phyloP scores from a whole-genome alignment of 2,329 filamentous ascomycete species.

The Neofusicoccum laricinum region DNA sequence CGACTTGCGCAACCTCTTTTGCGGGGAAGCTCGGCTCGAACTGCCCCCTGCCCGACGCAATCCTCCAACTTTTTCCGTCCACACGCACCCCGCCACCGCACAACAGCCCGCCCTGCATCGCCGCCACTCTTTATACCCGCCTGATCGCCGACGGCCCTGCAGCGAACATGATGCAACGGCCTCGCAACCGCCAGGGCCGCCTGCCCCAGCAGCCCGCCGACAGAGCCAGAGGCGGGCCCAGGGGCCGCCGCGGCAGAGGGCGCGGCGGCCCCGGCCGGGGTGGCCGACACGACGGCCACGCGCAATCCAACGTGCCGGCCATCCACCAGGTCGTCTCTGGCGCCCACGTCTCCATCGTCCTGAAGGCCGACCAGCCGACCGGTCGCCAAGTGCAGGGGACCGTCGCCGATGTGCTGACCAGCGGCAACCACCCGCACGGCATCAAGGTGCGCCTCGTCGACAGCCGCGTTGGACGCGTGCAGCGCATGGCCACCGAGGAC shows the following conservation, averaged over 20 bases:
- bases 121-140: neutral
- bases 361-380: constrained; percentile 74
- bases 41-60: neutral
- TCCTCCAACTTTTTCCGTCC: neutral
- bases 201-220: neutral
- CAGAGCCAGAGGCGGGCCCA: neutral
- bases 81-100: neutral
- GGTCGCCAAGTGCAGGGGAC: constrained; percentile 67
- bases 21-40: constrained; percentile 16
- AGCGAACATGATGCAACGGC: constrained; percentile 1
- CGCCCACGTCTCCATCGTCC: constrained; percentile 66
- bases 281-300: neutral
- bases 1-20: neutral
- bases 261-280: neutral
- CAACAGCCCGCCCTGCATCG: neutral
- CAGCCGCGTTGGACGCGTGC: constrained; percentile 71
- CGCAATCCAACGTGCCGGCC: constrained; percentile 24
- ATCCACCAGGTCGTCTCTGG: constrained; percentile 55
- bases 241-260: constrained; percentile 4
- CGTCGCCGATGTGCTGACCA: constrained; percentile 67
- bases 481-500: constrained; percentile 50
- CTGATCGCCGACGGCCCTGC: neutral
- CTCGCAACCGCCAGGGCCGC: constrained; percentile 12
- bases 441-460: constrained; percentile 74
- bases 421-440: constrained; percentile 71